phyloP scores from a whole-genome alignment of 1,139 yeast genomes.

The Saccharomyces hybrid region DNA sequence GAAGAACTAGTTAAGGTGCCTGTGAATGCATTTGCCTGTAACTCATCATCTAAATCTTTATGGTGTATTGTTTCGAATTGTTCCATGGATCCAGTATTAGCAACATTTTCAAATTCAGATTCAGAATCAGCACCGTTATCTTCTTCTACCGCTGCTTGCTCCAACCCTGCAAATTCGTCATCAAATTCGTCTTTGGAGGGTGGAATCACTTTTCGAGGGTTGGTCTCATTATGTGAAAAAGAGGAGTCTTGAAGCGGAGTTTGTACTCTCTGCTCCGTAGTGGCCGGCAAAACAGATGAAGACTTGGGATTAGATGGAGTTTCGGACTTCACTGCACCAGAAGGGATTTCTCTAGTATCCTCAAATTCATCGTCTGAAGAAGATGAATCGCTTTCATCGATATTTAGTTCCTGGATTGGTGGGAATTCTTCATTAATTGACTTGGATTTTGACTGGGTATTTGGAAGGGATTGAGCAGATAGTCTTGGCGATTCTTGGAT shows the following conservation, averaged over 20 bases:
- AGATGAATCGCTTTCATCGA: slow-evolving; percentile 51
- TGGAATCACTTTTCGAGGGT: background rate
- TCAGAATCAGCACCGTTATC: slow-evolving; percentile 38
- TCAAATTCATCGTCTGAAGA: slow-evolving; percentile 31
- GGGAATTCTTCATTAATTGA: slow-evolving; percentile 51
- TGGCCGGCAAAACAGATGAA: background rate
- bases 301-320: background rate
- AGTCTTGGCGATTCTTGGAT: slow-evolving; percentile 11
- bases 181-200: slow-evolving; percentile 28
- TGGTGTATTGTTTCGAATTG: slow-evolving; percentile 24
- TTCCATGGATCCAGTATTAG: slow-evolving; percentile 16
- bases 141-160: slow-evolving; percentile 37
- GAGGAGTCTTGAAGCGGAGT: background rate
- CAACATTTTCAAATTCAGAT: slow-evolving; percentile 8
- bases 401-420: slow-evolving; percentile 58
- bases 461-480: background rate
- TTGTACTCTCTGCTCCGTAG: background rate
- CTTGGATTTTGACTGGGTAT: slow-evolving; percentile 1
- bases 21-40: slow-evolving; percentile 36
- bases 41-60: slow-evolving; percentile 27
- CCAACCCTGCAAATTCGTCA: slow-evolving; percentile 47
- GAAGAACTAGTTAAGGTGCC: slow-evolving; percentile 15
- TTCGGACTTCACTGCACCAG: background rate
- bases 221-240: background rate
- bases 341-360: slow-evolving; percentile 15